These are phyloP conservation scores for Acephala macrosclerotiorum DNA, from an alignment of 2,329 filamentous ascomycete genomes.

Conservation along the genomic window DNA sequence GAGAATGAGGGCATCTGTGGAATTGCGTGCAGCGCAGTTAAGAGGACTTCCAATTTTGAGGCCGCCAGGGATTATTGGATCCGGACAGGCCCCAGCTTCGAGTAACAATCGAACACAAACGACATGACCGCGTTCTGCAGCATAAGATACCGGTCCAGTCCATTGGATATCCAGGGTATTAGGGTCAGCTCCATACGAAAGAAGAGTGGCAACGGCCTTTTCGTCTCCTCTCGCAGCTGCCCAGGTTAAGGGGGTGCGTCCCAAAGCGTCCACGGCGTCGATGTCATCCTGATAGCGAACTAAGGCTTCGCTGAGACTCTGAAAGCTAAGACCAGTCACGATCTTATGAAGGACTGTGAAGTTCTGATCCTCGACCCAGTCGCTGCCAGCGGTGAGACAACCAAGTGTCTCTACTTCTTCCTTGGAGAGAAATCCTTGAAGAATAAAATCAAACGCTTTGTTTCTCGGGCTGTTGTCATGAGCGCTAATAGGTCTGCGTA, in stretches of 20 bases:
- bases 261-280: slow-evolving; percentile 13
- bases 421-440: slow-evolving; percentile 17
- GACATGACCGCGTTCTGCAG: slow-evolving; percentile 12
- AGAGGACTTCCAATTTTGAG: slow-evolving; percentile 23
- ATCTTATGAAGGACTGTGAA: slow-evolving; percentile 26
- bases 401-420: slow-evolving; percentile 13
- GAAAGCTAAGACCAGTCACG: neutral
- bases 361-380: slow-evolving; percentile 26
- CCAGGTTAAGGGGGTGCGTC: slow-evolving; percentile 23
- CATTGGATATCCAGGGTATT: slow-evolving; percentile 22
- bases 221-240: slow-evolving; percentile 26
- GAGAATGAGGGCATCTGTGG: slow-evolving; percentile 16
- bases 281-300: slow-evolving; percentile 11
- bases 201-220: slow-evolving; percentile 13
- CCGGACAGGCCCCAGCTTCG: slow-evolving; percentile 21
- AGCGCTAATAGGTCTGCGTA: slow-evolving; percentile 13
- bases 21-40: slow-evolving; percentile 24
- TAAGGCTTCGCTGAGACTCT: slow-evolving; percentile 18
- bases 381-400: slow-evolving; percentile 15
- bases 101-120: slow-evolving; percentile 26
- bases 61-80: slow-evolving; percentile 15
- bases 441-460: slow-evolving; percentile 22
- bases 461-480: slow-evolving; percentile 23
- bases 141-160: slow-evolving; percentile 19
- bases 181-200: slow-evolving; percentile 22